Percentiles rank a stretch among this genome's conserved stretches.
Conservation (phyloP, 495 filamentous ascomycete genomes). For the Aspergillus conjunctus region DNA sequence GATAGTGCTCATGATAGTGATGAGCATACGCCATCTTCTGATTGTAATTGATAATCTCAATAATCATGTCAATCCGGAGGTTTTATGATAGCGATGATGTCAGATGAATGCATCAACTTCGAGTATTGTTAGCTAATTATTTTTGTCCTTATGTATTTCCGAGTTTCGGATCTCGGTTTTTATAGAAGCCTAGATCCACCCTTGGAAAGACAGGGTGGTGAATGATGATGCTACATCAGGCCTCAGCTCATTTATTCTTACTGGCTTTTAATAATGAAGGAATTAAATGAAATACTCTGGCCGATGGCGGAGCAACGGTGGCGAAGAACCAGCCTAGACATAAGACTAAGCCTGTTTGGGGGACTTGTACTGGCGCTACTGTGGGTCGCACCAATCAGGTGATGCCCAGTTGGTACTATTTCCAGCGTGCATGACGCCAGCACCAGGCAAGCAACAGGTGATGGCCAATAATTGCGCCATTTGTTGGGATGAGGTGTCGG, state of each 20-base stretch:
- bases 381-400: slow-evolving; percentile 33
- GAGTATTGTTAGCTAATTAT: background rate
- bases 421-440: slow-evolving; percentile 45
- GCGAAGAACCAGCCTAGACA: slow-evolving; percentile 22
- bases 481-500: slow-evolving; percentile 17
- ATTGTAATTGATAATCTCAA: no score
- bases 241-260: slow-evolving; percentile 10
- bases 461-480: slow-evolving; percentile 33
- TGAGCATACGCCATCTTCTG: no score
- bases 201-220: background rate
- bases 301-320: slow-evolving; percentile 37
- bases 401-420: slow-evolving; percentile 34
- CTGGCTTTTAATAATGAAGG: background rate
- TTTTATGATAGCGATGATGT: no score
- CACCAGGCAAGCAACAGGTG: slow-evolving; percentile 28
- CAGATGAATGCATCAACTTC: no score
- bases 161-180: background rate
- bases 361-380: slow-evolving; percentile 33
- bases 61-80: no score
- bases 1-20: background rate
- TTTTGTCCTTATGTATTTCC: background rate
- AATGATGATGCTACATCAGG: slow-evolving; percentile 14
- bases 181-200: background rate
- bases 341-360: slow-evolving; percentile 33
- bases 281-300: slow-evolving; percentile 3